phyloP scores from a whole-genome alignment of 75 land plant genomes.

The Gnetum montanum region DNA sequence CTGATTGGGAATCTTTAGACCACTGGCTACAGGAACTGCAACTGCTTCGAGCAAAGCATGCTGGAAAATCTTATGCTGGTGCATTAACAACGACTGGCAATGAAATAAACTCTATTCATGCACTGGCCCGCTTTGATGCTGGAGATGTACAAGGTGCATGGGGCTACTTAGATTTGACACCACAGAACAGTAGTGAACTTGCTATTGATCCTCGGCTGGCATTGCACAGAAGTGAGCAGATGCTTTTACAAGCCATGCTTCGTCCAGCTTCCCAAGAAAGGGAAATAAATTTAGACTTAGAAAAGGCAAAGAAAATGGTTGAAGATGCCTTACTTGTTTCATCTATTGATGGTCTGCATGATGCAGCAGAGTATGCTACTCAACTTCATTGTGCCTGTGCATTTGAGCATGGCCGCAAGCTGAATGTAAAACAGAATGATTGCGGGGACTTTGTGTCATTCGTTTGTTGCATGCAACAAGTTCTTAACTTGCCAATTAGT shows the following conservation, averaged over 20 bases:
- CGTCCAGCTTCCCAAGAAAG: slow-evolving; percentile 29
- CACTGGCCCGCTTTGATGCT: slow-evolving; percentile 85
- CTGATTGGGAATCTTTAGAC: slow-evolving; percentile 93
- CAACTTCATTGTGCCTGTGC: slow-evolving; percentile 83
- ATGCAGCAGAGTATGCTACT: slow-evolving; percentile 61
- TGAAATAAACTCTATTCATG: slow-evolving; percentile 94
- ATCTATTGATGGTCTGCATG: slow-evolving; percentile 66
- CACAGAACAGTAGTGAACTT: slow-evolving; percentile 87
- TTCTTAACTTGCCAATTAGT: slow-evolving; percentile 28
- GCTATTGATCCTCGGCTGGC: slow-evolving; percentile 85
- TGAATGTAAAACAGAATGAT: slow-evolving; percentile 9
- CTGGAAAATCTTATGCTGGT: slow-evolving; percentile 85
- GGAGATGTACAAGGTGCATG: slow-evolving; percentile 83
- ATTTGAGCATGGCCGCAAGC: slow-evolving; percentile 37
- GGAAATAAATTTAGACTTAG: slow-evolving; percentile 39
- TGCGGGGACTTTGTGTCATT: slow-evolving; percentile 6
- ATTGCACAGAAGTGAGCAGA: slow-evolving; percentile 92
- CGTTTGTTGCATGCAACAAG: slow-evolving; percentile 32
- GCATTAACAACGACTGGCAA: slow-evolving; percentile 92
- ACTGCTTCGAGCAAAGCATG: slow-evolving; percentile 75
- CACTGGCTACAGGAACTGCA: slow-evolving; percentile 84
- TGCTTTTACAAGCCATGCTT: slow-evolving; percentile 93
- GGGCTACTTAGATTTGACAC: slow-evolving; percentile 85
- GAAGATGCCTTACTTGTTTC: slow-evolving; percentile 60
- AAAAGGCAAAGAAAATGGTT: slow-evolving; percentile 67